These are phyloP conservation scores for Amanita molliuscula DNA, from an alignment of 768 basidiomycete genomes.

Conservation along the genomic window DNA sequence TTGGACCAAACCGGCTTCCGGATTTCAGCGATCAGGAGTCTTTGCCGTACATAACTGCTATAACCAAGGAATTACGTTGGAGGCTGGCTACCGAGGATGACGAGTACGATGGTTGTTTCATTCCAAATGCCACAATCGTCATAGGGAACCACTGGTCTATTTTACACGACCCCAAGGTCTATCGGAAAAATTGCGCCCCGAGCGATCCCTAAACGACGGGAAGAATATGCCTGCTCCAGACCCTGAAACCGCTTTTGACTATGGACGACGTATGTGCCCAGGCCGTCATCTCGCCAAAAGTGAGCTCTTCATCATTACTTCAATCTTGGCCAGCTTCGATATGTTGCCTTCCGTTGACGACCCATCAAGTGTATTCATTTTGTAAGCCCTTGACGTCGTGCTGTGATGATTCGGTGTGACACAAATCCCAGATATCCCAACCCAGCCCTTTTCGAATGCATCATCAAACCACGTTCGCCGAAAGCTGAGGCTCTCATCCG, in stretches of 20 bases:
- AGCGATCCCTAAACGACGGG: slow-evolving; percentile 8
- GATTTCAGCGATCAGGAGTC: slow-evolving; percentile 1
- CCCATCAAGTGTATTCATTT: slow-evolving; percentile 6
- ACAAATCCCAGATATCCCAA: slow-evolving; percentile 12
- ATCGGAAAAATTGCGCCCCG: slow-evolving; percentile 18
- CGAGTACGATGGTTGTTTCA: slow-evolving; percentile 7
- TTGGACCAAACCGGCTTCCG: neutral
- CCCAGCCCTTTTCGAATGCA: slow-evolving; percentile 15
- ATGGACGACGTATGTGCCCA: slow-evolving; percentile 17
- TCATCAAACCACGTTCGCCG: slow-evolving; percentile 16
- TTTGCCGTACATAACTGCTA: slow-evolving; percentile 1
- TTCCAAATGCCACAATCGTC: slow-evolving; percentile 11
- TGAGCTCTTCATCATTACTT: slow-evolving; percentile 17
- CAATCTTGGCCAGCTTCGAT: slow-evolving; percentile 17
- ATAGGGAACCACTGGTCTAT: slow-evolving; percentile 11
- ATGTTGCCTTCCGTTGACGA: slow-evolving; percentile 21
- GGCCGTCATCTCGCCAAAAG: slow-evolving; percentile 24
- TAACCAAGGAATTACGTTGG: neutral
- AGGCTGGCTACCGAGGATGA: slow-evolving; percentile 4
- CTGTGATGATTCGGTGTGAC: neutral
- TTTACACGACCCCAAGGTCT: slow-evolving; percentile 15
- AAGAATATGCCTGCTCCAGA: too few relatives aligned
- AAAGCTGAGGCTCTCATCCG: slow-evolving; percentile 13
- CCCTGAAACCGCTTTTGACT: neutral
- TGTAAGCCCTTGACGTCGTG: neutral